phyloP scores from a whole-genome alignment of 306 rosid species.

The Spatholobus suberectus region DNA sequence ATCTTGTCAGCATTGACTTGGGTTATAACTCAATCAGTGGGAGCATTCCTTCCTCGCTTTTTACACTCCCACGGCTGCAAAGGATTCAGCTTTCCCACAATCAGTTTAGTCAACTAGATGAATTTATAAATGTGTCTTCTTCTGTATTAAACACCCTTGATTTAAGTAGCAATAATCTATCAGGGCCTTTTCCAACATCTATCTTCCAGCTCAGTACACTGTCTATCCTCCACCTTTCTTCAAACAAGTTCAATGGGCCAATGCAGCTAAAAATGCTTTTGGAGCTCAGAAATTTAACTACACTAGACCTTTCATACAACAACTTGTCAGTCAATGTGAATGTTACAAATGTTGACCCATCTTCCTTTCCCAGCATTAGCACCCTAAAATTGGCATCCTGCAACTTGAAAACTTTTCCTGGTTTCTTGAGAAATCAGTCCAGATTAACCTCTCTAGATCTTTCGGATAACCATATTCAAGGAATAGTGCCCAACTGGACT shows the following conservation, averaged over 20 bases:
- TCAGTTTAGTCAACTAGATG: constrained; percentile 42
- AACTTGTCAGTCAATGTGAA: constrained; percentile 31
- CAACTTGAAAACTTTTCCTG: constrained; percentile 47
- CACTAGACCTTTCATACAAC: constrained; percentile 69
- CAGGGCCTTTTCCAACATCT: constrained; percentile 52
- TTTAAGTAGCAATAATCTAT: constrained; percentile 55
- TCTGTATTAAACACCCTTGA: constrained; percentile 49
- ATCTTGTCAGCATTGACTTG: constrained; percentile 36
- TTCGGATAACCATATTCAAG: constrained; percentile 53
- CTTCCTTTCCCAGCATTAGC: constrained; percentile 32
- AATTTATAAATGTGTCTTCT: constrained; percentile 11
- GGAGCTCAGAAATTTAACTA: constrained; percentile 45
- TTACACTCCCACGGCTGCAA: constrained; percentile 40
- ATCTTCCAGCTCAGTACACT: constrained; percentile 50
- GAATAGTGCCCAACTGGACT: constrained; percentile 65
- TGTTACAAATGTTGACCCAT: not conserved
- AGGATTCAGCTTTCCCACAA: constrained; percentile 43
- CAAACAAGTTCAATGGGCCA: constrained; percentile 58
- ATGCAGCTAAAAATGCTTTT: constrained; percentile 17
- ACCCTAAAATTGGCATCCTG: constrained; percentile 57
- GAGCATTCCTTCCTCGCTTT: constrained; percentile 49
- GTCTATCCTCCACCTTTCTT: constrained; percentile 50
- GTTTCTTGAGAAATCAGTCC: constrained; percentile 54
- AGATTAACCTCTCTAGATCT: constrained; percentile 45
- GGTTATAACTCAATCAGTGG: constrained; percentile 38